These are phyloP conservation scores for Cyclotella choctawhatcheeana DNA, from an alignment of 108 stramenopile genomes.

Conservation along the genomic window DNA sequence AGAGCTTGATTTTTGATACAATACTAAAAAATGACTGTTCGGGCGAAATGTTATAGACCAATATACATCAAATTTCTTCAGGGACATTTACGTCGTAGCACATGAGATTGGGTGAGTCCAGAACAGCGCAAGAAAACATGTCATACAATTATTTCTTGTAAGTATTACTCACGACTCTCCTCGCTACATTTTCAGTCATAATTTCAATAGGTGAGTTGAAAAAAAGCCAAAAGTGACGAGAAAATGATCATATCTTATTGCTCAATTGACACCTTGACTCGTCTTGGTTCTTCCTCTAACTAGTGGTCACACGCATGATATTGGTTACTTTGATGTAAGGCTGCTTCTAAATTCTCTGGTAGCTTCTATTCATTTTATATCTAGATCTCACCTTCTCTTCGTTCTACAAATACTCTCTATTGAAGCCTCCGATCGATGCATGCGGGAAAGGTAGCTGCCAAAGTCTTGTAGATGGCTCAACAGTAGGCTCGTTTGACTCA, in stretches of 20 bases:
- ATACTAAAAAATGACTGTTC: not conserved
- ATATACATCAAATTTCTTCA: not conserved
- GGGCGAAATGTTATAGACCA: not conserved
- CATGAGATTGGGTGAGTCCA: constrained; percentile 14
- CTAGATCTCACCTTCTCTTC: not conserved
- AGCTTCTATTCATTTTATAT: not conserved
- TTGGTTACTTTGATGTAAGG: not conserved
- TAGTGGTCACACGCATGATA: not conserved
- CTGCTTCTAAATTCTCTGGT: too few species aligned
- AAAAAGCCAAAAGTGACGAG: not conserved
- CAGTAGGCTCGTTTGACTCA: not conserved
- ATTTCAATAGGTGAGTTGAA: not conserved
- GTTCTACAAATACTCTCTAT: not conserved
- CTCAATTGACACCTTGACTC: not conserved
- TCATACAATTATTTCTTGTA: not conserved
- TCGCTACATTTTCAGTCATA: not conserved
- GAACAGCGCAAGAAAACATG: not conserved
- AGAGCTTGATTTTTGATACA: not conserved
- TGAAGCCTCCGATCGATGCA: not conserved
- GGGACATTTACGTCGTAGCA: constrained; percentile 8
- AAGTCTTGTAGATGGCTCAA: not conserved
- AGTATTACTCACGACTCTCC: not conserved
- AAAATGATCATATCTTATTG: not conserved
- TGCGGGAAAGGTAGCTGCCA: not conserved
- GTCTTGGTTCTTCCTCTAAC: not conserved